Base-by-base conservation (phyloP, 1,284 basidiomycete genomes). In the Somion occarium region DNA sequence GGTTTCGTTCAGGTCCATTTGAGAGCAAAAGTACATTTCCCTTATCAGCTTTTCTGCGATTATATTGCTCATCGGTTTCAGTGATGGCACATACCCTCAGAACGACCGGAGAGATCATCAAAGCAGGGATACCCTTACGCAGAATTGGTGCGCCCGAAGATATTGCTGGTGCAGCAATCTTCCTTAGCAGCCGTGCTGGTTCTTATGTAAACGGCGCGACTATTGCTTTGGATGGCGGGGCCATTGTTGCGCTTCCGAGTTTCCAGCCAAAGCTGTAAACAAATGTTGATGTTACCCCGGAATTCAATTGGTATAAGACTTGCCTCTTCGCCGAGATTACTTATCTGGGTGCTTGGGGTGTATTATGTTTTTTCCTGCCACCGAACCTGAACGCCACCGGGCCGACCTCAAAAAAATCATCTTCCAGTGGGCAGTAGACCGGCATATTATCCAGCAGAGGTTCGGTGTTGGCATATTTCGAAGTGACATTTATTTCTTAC, bases 151-250 rank as follows among this genome's bases (percentile, higher is more conserved):
- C 71, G 13, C 76, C 81, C 0, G 79, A 84, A 61, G 85, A 88
- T 59, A 74, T 87, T 4, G 80, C 75, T 1, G 83, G 81, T 1
- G 73, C 83, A 3, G 80, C 78, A 38, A 58, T 88, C 41, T 88
- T 78, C 72, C 69, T 88, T 18, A 69, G 79, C 9, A 77, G 79
- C 48, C 72, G 73, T 42, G 83, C 81, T 2, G 84, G 82, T 0
- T 72, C 78, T 26, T 87, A 75, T 64, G 73, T 86, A 38, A 86
- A 79, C 46, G 85, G 82, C 5, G 79, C 82, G 12, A 81, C 82
- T 3, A 75, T 85, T 34, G 66, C 75, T 11, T 61, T 85, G 44
- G 83, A 85, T 56, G 82, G 84, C 9, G 67, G 67, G 9, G 54
- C 51, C 23, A 49, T 59, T 15, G 63, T 64, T 20, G 55, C 52